Percentiles rank a stretch among this genome's conserved stretches.
These are phyloP conservation scores for Saturnispora kantuleensis DNA, from an alignment of 805 yeast species.

Conservation along the genomic window DNA sequence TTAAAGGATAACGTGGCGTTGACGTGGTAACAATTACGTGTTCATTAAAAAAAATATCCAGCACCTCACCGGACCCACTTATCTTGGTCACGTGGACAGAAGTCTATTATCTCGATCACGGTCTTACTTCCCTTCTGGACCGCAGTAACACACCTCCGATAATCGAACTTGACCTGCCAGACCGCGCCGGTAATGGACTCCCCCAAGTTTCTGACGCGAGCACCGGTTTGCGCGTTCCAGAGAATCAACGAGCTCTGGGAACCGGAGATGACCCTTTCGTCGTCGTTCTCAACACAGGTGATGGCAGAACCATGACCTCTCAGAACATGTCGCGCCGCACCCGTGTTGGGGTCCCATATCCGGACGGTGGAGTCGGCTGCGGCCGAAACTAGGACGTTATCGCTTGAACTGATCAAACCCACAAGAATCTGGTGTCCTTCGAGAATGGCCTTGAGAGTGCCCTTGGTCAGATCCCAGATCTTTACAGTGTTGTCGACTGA, in stretches of 20 bases:
- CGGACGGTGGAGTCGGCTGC: conserved; percentile 92
- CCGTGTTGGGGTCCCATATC: conserved; percentile 84
- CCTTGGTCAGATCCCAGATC: conserved; percentile 82
- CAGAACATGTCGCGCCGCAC: conserved; percentile 53
- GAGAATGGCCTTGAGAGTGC: conserved; percentile 55
- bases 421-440: conserved; percentile 88
- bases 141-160: conserved; percentile 81
- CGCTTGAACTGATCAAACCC: conserved; percentile 72
- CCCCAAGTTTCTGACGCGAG: conserved; percentile 61
- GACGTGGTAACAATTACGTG: too few species aligned
- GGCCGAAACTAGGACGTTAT: conserved; percentile 75
- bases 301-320: conserved; percentile 83
- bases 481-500: conserved; percentile 82
- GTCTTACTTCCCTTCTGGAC: conserved; percentile 64
- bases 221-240: conserved; percentile 78
- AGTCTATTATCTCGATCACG: conserved; percentile 76
- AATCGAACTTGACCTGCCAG: conserved; percentile 91
- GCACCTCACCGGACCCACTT: conserved; percentile 1
- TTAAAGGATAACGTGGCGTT: too few species aligned
- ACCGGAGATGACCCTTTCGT: conserved; percentile 77
- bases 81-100: conserved; percentile 33
- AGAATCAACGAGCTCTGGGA: conserved; percentile 78
- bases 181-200: conserved; percentile 72
- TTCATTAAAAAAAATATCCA: too few species aligned
- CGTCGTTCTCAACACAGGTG: conserved; percentile 88